Base-by-base conservation (phyloP, 1,284 basidiomycete species). In the Ganoderma resinaceum region DNA sequence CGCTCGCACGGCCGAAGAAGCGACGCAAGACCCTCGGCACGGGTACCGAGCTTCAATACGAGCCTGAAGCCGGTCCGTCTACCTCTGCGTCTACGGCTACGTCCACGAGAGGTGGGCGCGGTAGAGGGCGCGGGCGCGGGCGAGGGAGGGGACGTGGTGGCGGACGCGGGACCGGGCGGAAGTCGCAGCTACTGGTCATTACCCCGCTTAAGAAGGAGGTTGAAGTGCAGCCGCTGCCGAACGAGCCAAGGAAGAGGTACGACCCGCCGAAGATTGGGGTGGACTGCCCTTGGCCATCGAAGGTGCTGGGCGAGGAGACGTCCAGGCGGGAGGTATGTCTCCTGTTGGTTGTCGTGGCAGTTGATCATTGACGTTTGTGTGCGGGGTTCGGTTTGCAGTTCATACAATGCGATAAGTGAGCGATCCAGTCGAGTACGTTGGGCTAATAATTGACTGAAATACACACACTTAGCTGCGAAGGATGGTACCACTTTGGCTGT, bases 401-500 rank as follows among this genome's bases (percentile, higher is more conserved):
- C 26, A 67, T 72, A 42, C 58, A 61, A n/a, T 72, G 71, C 23
- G 71, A 72, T 4, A 60, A 35, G 71, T 72, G 35, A 29, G 69
- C 59, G 0, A 9, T 5, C 1, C 9, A 2, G 8, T 20, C 3
- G 23, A 20, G 18, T 35, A 16, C 16, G 23, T 31, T 7, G 26
- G 29, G 11, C 2, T 16, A 6, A n/a, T n/a, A n/a, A n/a, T n/a
- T 1, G 31, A 16, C 6, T 37, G 4, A 31, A 2, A 2, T 58
- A 31, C 4, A 31, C 49, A 3, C 2, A 38, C 29, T 2, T 26
- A 72, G 71, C n/a, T 72, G 71, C 40, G 65, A 72, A 35, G 69
- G 63, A 7, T 72, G 71, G 71, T 72, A 72, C n/a, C 71, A 72
- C 49, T 72, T 70, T 14, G 71, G 69, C 3, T 72, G 71, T 49